Evolutionary conservation across 2,329 filamentous ascomycete species (phyloP), one percentile per base, ranked within the genome.

Genomic region (Cytospora piceae): DNA sequence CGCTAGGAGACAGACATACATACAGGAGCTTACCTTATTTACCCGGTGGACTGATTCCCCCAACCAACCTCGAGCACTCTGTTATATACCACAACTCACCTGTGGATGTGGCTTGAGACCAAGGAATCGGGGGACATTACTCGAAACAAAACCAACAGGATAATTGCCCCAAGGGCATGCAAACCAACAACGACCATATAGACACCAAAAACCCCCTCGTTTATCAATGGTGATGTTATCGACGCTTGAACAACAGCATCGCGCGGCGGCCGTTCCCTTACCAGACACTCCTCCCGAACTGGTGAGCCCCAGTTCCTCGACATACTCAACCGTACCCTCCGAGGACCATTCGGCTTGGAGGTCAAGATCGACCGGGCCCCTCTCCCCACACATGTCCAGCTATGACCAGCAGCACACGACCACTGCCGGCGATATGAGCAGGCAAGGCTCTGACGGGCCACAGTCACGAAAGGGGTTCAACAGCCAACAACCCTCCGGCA

Each of bases 361-460:
- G 60, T 76, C 77, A 59, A 73, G 75, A 68, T 74, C 76, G 66
- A 66, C 29, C 63, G 66, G 63, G 3, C 80, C 81, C 66, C 76
- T 82, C 68, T 83, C 83, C 68, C 80, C 84, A 74, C 82, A 82
- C 70, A 87, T 87, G 85, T 83, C 84, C 73, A 82, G 79, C 75
- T 83, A 86, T 85, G 85, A 85, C 65, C 81, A 79, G 69, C 63
- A 65, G n/a, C 7, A 49, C 58, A 31, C 62, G 69, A 73, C 77
- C 68, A 78, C 75, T 72, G 72, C 75, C 74, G 79, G 81, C 66
- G 79, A 82, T 79, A 77, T 77, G 70, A 71, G 76, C 68, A 76
- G 76, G 66, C 79, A 78, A 71, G 76, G 73, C 58, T 70, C 74
- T 61, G 78, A 80, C 68, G 77, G 78, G 62, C 73, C 73, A 32